Evolutionary conservation across 2,329 filamentous ascomycete species (phyloP).

Genomic region (Trichoderma sp.): DNA sequence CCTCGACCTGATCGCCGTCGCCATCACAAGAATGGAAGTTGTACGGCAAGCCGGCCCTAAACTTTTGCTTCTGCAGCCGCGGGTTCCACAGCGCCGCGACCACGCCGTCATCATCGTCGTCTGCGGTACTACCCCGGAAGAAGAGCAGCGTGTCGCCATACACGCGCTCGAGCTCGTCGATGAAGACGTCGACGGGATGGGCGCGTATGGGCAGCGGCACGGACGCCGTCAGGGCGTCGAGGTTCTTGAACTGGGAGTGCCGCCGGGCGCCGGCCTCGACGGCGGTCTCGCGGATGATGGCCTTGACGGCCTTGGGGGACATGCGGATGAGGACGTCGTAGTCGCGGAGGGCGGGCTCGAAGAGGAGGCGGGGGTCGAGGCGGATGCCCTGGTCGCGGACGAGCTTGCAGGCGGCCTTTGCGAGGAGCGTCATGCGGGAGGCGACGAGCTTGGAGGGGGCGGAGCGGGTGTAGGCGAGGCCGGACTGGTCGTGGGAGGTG

Average conservation of each 20-base stretch:
- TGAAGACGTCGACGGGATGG: conserved; percentile 63
- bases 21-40: conserved; percentile 50
- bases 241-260: conserved; percentile 75
- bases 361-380: conserved; percentile 60
- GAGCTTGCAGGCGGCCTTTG: conserved; percentile 71
- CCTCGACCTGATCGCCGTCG: conserved; percentile 54
- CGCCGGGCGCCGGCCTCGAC: conserved; percentile 43
- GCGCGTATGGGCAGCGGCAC: conserved; percentile 54
- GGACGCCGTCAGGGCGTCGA: conserved; percentile 61
- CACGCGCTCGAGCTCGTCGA: conserved; percentile 65
- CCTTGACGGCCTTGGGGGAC: conserved; percentile 54
- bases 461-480: conserved; percentile 75
- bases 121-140: conserved; percentile 69
- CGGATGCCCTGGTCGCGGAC: conserved; percentile 56
- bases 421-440: conserved; percentile 77
- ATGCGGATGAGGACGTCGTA: conserved; percentile 87
- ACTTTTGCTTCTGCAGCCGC: conserved; percentile 56
- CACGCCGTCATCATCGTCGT: conserved; percentile 51
- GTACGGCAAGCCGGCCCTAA: conserved; percentile 72
- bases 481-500: conserved; percentile 75
- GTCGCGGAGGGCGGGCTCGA: conserved; percentile 71
- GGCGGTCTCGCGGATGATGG: conserved; percentile 45
- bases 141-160: conserved; percentile 76
- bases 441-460: conserved; percentile 80
- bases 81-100: conserved; percentile 64